Percentiles rank a stretch among this genome's conserved stretches.
phyloP scores from a whole-genome alignment of 1,284 basidiomycete genomes.

The Cronartium quercuum region DNA sequence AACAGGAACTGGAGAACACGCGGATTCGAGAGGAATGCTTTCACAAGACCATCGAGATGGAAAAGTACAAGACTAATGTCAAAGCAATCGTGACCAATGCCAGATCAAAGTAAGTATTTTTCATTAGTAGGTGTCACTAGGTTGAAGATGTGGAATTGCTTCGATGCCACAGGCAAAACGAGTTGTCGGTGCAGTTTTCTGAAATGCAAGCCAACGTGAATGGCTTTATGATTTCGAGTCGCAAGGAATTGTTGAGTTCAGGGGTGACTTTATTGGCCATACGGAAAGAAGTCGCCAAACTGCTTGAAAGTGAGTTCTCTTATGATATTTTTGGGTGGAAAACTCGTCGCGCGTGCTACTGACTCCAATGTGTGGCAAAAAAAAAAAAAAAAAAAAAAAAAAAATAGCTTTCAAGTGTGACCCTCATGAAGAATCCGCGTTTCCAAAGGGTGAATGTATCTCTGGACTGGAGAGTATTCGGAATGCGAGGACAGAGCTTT shows the following conservation, averaged over 20 bases:
- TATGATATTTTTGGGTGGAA: neutral
- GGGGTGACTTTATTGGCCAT: constrained; percentile 4
- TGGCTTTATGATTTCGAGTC: neutral
- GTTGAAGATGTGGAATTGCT: too few species aligned
- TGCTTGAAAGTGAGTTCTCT: constrained; percentile 11
- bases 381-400: too few species aligned
- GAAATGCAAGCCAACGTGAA: neutral
- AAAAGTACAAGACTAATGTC: neutral
- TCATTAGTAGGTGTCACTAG: neutral
- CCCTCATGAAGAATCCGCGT: neutral
- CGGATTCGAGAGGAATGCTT: neutral
- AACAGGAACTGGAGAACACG: neutral
- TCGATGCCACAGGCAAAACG: neutral
- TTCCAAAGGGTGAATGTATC: constrained; percentile 3
- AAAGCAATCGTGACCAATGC: neutral
- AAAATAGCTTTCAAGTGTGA: neutral
- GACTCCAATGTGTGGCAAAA: neutral
- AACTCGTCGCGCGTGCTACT: neutral
- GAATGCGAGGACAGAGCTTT: neutral
- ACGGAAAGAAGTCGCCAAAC: constrained; percentile 19
- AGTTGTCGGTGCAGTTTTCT: neutral
- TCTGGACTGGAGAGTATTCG: neutral
- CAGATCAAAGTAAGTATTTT: neutral
- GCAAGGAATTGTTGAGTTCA: neutral
- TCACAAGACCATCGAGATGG: neutral